Base-by-base conservation (phyloP, 208 protist species). In the Acanthamoeba sp. region DNA sequence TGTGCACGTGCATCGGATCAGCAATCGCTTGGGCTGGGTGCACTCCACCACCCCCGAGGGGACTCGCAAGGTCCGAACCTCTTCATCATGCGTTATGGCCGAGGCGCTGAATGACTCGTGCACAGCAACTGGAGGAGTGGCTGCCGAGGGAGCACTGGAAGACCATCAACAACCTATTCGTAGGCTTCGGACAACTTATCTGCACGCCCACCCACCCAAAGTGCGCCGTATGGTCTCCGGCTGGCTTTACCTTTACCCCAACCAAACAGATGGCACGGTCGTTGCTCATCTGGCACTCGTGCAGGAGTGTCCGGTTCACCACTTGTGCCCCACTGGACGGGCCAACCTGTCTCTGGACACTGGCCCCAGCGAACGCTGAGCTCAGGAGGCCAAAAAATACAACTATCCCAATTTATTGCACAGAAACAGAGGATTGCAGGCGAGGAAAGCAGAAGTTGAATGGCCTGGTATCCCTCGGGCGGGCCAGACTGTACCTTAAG, bases 1-100 rank as follows among this genome's bases (percentile, higher is more conserved):
- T 95, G 98, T 98, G 9, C 99, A 99, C 85, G 98, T 99, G 20
- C 98, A 99, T 93, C 97, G 98, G 78, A 99, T 99, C 82, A 93
- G 95, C 3, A 98, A 99, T 84, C 96, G 98, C 24, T 98, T 98
- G 27, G 59, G 95, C 12, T 99, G 98, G 98, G 97, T 98, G 4
- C 96, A 97, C 4, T 55, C 94, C 32, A 97, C 97, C 0, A 87
- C 78, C 0, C 98, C 98, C 4, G 98, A 99, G 91, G 97, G 99
- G 91, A 99, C 98, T 52, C 96, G 98, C 69, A 98, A 98, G 94
- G 95, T 93, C 29, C 96, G 99, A 24, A 66, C 59, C 20, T 24
- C 59, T 34, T 24, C 59, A 52, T 16, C 48, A 16, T 16, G 20
- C 62, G 3, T 34, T 32, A 9, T 14, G n/a, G 20, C 62, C 66